Evolutionary conservation across 1,284 basidiomycete genomes (phyloP).

Genomic region (Polyporus tsugae): DNA sequence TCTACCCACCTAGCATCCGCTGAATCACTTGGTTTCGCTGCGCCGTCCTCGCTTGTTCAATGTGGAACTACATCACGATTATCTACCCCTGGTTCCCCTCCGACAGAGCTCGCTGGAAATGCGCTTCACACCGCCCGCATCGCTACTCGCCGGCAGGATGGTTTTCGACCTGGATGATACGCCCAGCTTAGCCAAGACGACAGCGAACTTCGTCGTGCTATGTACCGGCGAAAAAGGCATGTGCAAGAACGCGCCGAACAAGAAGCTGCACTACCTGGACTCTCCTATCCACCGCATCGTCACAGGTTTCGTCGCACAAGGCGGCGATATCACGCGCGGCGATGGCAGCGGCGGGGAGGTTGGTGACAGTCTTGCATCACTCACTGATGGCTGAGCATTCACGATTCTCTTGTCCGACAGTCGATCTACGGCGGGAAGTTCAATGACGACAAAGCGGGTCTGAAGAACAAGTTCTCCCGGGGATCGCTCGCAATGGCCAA

Average conservation of each 20-base stretch:
- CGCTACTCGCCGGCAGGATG: conserved; percentile 48
- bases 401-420: conserved; percentile 31
- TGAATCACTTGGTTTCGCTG: conserved; percentile 2
- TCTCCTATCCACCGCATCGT: conserved; percentile 55
- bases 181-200: conserved; percentile 52
- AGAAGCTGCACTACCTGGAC: conserved; percentile 52
- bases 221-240: conserved; percentile 55
- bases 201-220: conserved; percentile 55
- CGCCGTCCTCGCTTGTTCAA: too few relatives aligned
- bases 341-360: conserved; percentile 62
- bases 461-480: conserved; percentile 48
- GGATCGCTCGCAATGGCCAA: conserved; percentile 61
- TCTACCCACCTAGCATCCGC: conserved; percentile 3
- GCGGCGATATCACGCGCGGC: conserved; percentile 57
- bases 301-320: conserved; percentile 57
- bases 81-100: neutral
- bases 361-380: conserved; percentile 17
- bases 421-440: conserved; percentile 60
- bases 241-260: conserved; percentile 58
- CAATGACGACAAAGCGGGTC: conserved; percentile 56
- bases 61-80: neutral
- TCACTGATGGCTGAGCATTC: neutral
- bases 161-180: conserved; percentile 49
- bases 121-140: conserved; percentile 45
- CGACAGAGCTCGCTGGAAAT: conserved; percentile 43